Base-by-base conservation (phyloP, 176 grass and related monocot species). In the Rhynchospora tenuis region DNA sequence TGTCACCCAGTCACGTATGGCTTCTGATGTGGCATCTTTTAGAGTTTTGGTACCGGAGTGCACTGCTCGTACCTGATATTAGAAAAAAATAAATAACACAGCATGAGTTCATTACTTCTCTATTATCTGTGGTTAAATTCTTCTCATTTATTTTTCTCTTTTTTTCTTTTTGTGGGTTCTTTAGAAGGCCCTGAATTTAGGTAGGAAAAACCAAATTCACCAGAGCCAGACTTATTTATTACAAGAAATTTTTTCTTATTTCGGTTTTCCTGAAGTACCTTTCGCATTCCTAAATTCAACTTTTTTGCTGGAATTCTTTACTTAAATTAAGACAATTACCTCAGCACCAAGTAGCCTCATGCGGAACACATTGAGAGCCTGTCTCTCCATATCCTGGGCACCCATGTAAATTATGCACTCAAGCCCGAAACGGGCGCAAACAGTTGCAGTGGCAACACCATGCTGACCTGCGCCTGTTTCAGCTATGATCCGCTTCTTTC, bases 301-400 rank as follows among this genome's bases (percentile, higher is more conserved):
- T 52, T 22, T 27, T 47, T 52, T 0, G n/a, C 51, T 54, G 28
- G 22, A 54, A 54, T 20, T 7, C 17, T 70, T 42, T 20, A 67
- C 8, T 17, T 14, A 2, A 46, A 27, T 13, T 26, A 20, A 68
- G 9, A 15, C 17, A 15, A 45, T 24, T 88, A 95, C 96, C 96
- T 99, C 93, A 46, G 91, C 96, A 67, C 96, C 96, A 69, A 99
- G 96, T 87, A 99, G 96, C 85, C 16, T 99, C 96, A 99, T 93
- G 81, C 96, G 79, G 84, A 99, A 99, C 29, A 99, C 93, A 54
- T 99, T 99, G 17, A 99, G 89, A 0, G 93, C 93, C 71, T 95
- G 96, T 80, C 96, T 95, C 91, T 98, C 96, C 96, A 99, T 99
- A 69, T 99, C 96, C 5, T 99, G 96, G 0, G 96, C 91, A 38